Evolutionary conservation across 768 basidiomycete species (phyloP).

Genomic region (Lactifluus piperatus): DNA sequence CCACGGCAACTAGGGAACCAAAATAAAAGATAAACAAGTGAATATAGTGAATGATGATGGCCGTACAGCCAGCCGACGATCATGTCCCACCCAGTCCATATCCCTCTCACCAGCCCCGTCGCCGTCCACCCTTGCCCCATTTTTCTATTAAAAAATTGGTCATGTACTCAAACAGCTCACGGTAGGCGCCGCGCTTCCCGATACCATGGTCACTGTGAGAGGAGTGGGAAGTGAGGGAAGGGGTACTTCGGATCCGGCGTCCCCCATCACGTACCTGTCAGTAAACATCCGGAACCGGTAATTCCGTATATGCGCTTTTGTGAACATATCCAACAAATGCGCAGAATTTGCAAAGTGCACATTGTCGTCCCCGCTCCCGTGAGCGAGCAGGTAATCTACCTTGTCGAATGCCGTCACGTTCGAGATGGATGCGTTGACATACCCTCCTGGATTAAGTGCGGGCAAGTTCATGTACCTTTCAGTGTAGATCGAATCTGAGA

Average conservation of each 20-base stretch:
- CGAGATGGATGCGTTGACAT: slow-evolving; percentile 80
- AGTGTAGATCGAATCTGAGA: slow-evolving; percentile 86
- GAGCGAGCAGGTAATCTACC: slow-evolving; percentile 75
- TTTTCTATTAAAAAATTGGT: slow-evolving; percentile 79
- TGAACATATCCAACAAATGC: slow-evolving; percentile 89
- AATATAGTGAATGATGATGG: not conserved
- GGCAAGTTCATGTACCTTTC: slow-evolving; percentile 95
- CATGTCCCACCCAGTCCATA: too few species aligned
- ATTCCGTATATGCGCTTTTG: slow-evolving; percentile 57
- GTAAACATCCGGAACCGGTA: slow-evolving; percentile 95
- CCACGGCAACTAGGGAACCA: not conserved
- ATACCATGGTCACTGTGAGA: slow-evolving; percentile 70
- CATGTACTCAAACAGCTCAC: slow-evolving; percentile 86
- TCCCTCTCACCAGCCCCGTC: slow-evolving; percentile 44
- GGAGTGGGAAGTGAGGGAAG: not conserved
- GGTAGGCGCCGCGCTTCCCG: slow-evolving; percentile 58
- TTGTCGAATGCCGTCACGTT: slow-evolving; percentile 82
- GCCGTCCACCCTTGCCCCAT: slow-evolving; percentile 79
- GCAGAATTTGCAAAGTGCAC: slow-evolving; percentile 92
- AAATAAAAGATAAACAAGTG: not conserved
- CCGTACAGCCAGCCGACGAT: not conserved
- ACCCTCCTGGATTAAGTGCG: slow-evolving; percentile 71
- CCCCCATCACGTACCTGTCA: slow-evolving; percentile 53
- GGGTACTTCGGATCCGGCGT: not conserved
- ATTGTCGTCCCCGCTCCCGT: slow-evolving; percentile 95